These are phyloP conservation scores for Cryphonectria nitschkei DNA, from an alignment of 2,329 filamentous ascomycete species.

Conservation along the genomic window DNA sequence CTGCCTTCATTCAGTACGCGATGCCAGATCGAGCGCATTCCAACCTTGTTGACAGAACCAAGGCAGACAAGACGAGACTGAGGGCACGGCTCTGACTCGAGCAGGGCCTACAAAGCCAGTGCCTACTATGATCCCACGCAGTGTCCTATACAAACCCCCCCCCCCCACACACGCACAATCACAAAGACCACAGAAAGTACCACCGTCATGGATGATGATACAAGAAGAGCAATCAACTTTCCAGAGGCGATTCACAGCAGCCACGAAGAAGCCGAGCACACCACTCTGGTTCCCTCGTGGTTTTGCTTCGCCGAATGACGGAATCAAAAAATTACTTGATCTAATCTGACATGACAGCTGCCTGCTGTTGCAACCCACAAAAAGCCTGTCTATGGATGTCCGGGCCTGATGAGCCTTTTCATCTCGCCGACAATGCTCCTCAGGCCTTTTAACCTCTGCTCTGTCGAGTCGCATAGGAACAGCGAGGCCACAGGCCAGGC, in stretches of 20 bases:
- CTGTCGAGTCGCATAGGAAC: slow-evolving; percentile 55
- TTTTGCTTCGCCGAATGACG: slow-evolving; percentile 31
- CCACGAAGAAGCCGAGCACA: slow-evolving; percentile 53
- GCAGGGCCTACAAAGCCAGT: neutral
- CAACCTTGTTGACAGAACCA: neutral
- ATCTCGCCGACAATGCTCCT: slow-evolving; percentile 45
- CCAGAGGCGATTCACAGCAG: slow-evolving; percentile 42
- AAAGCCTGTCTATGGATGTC: slow-evolving; percentile 31
- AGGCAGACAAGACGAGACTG: neutral
- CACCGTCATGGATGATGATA: slow-evolving; percentile 46
- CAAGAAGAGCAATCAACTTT: slow-evolving; percentile 33
- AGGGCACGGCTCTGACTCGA: neutral
- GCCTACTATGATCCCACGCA: neutral
- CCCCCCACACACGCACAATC: no score
- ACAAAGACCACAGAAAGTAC: neutral
- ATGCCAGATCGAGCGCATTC: neutral
- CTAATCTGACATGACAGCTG: slow-evolving; percentile 62
- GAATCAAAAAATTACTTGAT: slow-evolving; percentile 58
- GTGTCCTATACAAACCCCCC: neutral
- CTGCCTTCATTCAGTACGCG: neutral
- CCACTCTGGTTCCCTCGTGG: slow-evolving; percentile 52
- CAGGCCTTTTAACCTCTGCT: slow-evolving; percentile 57
- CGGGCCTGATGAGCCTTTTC: slow-evolving; percentile 35
- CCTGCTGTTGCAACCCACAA: slow-evolving; percentile 27
- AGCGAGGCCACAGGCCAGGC: slow-evolving; percentile 78